Evolutionary conservation across 1,284 basidiomycete species (phyloP).

Genomic region (Quambalaria eucalypti): DNA sequence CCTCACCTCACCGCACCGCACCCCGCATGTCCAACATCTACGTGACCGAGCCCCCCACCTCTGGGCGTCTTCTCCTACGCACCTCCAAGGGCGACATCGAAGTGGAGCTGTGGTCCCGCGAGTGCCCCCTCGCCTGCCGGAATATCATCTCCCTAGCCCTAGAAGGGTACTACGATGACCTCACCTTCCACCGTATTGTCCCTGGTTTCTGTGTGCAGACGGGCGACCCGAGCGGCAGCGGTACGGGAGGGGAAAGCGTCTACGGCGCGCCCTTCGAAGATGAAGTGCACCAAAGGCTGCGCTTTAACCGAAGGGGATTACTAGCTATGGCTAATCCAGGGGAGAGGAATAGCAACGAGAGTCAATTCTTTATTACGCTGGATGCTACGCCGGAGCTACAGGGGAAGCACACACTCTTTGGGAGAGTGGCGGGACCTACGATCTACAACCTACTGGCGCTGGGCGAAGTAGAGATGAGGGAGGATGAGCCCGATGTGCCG

Average conservation of each 20-base stretch:
- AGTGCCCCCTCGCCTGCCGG: conserved; percentile 83
- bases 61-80: conserved; percentile 75
- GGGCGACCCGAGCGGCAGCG: conserved; percentile 87
- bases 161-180: conserved; percentile 93
- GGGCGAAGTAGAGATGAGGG: conserved; percentile 67
- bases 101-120: conserved; percentile 90
- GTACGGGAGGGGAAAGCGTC: conserved; percentile 60
- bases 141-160: conserved; percentile 83
- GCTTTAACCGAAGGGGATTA: conserved; percentile 71
- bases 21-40: conserved; percentile 27
- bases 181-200: conserved; percentile 82
- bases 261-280: conserved; percentile 72
- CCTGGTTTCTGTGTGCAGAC: conserved; percentile 85
- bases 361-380: conserved; percentile 47
- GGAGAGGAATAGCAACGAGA: conserved; percentile 48
- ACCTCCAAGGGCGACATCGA: conserved; percentile 59
- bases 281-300: conserved; percentile 81
- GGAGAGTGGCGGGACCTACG: conserved; percentile 29
- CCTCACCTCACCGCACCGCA: no score
- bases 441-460: conserved; percentile 54
- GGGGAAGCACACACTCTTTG: conserved; percentile 41
- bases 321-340: conserved; percentile 91
- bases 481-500: conserved; percentile 62
- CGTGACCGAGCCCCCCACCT: conserved; percentile 54
- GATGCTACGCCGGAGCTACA: conserved; percentile 42